These are phyloP conservation scores for Chrysoporthe deuterocubensis DNA, from an alignment of 2,329 filamentous ascomycete genomes.

Conservation along the genomic window DNA sequence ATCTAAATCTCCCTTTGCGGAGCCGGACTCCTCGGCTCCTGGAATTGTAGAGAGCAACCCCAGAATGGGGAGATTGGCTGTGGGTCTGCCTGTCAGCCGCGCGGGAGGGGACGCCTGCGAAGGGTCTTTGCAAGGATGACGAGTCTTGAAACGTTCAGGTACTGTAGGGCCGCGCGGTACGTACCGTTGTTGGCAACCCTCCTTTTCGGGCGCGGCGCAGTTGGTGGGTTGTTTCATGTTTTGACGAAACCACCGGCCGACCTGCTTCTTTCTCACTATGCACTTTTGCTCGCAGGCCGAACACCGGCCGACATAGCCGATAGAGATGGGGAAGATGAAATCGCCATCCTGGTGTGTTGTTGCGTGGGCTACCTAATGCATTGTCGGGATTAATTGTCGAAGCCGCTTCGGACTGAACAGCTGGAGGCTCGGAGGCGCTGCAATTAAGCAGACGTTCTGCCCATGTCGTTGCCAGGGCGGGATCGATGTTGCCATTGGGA, in stretches of 20 bases:
- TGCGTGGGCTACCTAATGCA: not conserved
- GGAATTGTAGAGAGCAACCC: not conserved
- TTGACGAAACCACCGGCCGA: conserved; percentile 4
- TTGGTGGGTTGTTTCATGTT: conserved; percentile 8
- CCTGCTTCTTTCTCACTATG: not conserved
- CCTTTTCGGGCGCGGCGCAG: not conserved
- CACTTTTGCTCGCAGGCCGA: not conserved
- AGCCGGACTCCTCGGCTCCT: not conserved
- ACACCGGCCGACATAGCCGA: not conserved
- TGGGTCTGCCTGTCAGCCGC: conserved; percentile 7
- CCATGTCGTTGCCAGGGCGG: not conserved
- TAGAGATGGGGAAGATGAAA: not conserved
- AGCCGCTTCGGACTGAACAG: not conserved
- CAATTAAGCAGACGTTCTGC: not conserved
- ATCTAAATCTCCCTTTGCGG: conserved; percentile 5
- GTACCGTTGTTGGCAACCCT: not conserved
- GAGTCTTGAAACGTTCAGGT: not conserved
- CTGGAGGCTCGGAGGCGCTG: not conserved
- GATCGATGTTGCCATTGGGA: not conserved
- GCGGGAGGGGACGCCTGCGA: not conserved
- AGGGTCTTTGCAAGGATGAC: not conserved
- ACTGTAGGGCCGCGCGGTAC: not conserved
- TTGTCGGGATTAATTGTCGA: not conserved
- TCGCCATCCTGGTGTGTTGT: conserved; percentile 1
- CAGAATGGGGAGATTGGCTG: conserved; percentile 8